These are phyloP conservation scores for Combretum micranthum DNA, from an alignment of 345 rosid genomes.

Conservation along the genomic window DNA sequence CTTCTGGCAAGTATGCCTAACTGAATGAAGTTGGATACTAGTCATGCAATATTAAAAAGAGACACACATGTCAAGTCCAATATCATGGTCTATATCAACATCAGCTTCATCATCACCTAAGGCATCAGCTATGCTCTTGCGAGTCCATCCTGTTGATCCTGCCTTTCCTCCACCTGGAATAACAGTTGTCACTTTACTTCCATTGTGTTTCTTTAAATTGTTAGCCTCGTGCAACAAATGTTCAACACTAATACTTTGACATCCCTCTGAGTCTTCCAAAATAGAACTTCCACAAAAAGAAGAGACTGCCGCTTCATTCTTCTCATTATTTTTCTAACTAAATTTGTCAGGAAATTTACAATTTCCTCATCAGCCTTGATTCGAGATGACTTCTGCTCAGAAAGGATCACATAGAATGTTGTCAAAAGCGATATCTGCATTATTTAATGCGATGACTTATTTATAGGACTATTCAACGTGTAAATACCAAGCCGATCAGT, in stretches of 20 bases:
- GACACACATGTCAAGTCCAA: constrained; percentile 42
- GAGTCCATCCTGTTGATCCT: constrained; percentile 42
- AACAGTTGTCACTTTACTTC: too few species aligned
- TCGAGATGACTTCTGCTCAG: constrained; percentile 67
- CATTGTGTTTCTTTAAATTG: constrained; percentile 46
- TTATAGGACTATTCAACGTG: too few species aligned
- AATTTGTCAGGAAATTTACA: constrained; percentile 52
- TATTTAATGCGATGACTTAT: constrained; percentile 5
- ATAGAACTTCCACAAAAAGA: constrained; percentile 87
- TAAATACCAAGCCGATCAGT: background rate
- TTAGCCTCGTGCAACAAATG: constrained; percentile 76
- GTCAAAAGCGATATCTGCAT: constrained; percentile 75
- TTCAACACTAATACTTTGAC: constrained; percentile 80
- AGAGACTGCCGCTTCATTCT: constrained; percentile 85
- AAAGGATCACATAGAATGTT: constrained; percentile 64
- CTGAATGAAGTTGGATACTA: too few species aligned
- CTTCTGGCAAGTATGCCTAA: too few species aligned
- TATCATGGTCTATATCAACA: constrained; percentile 62
- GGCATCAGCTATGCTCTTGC: constrained; percentile 84
- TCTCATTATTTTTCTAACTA: constrained; percentile 66
- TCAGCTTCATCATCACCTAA: constrained; percentile 98
- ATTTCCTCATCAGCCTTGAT: constrained; percentile 47
- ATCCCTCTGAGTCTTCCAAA: constrained; percentile 82
- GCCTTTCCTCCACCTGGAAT: too few species aligned
- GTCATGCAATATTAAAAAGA: too few species aligned